Conservation (phyloP, 1,284 basidiomycete genomes). For the Gomphus sp. region DNA sequence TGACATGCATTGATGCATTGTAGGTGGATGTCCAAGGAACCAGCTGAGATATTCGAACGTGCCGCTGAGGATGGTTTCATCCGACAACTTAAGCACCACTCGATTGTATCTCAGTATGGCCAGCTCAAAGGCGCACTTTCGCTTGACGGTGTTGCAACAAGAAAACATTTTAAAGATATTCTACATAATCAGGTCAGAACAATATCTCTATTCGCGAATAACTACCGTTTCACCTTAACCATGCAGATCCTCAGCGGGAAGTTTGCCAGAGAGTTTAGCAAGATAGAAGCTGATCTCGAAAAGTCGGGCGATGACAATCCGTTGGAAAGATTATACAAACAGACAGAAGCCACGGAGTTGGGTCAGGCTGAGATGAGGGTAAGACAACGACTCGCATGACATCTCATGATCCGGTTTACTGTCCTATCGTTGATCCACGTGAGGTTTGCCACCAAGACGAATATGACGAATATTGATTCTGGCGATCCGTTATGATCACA, state of each 20-base stretch:
- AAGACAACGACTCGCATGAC: slow-evolving; percentile 29
- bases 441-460: not conserved
- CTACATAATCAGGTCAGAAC: slow-evolving; percentile 40
- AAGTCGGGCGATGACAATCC: slow-evolving; percentile 49
- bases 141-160: slow-evolving; percentile 39
- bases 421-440: not conserved
- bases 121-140: slow-evolving; percentile 49
- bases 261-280: slow-evolving; percentile 46
- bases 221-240: not conserved
- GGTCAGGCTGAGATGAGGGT: slow-evolving; percentile 53
- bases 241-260: slow-evolving; percentile 48
- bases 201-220: slow-evolving; percentile 7
- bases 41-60: slow-evolving; percentile 61
- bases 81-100: slow-evolving; percentile 51
- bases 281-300: slow-evolving; percentile 50
- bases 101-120: slow-evolving; percentile 51
- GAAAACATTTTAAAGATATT: slow-evolving; percentile 49
- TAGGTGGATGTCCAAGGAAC: slow-evolving; percentile 69
- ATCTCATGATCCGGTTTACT: not conserved
- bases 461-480: too few relatives aligned
- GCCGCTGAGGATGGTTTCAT: slow-evolving; percentile 61
- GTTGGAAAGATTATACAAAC: slow-evolving; percentile 43
- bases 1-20: not conserved
- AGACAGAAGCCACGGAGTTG: slow-evolving; percentile 41
- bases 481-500: too few relatives aligned